Percentiles rank a stretch among this genome's conserved stretches.
Conservation (phyloP, 768 basidiomycete genomes). For the Psilocybe cubensis region DNA sequence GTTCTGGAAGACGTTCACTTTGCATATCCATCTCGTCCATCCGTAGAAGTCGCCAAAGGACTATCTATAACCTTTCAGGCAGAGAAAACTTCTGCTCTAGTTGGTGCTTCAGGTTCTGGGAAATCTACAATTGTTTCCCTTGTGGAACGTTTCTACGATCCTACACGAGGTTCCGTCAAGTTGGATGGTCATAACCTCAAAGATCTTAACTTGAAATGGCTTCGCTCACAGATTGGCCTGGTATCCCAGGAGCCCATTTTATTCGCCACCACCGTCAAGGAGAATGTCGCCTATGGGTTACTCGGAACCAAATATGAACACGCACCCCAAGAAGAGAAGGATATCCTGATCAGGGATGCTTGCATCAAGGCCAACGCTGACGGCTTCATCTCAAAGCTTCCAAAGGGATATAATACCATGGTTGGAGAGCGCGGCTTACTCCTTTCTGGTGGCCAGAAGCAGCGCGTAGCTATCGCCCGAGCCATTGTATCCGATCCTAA, state of each 20-base stretch:
- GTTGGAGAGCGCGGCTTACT: conserved; percentile 88
- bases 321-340: conserved; percentile 70
- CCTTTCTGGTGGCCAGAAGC: conserved; percentile 82
- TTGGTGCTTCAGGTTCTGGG: conserved; percentile 78
- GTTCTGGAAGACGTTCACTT: conserved; percentile 72
- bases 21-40: conserved; percentile 80
- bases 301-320: conserved; percentile 71
- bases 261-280: conserved; percentile 79
- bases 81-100: conserved; percentile 76
- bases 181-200: conserved; percentile 75
- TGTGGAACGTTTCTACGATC: conserved; percentile 89
- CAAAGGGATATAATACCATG: conserved; percentile 81
- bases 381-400: conserved; percentile 73
- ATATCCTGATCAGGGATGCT: conserved; percentile 75
- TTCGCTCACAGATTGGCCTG: conserved; percentile 83
- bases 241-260: conserved; percentile 87
- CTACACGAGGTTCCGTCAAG: conserved; percentile 64
- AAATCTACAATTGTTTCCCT: conserved; percentile 77
- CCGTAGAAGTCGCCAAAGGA: conserved; percentile 71
- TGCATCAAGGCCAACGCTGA: conserved; percentile 88
- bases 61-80: conserved; percentile 31
- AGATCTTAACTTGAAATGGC: conserved; percentile 79
- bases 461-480: conserved; percentile 86
- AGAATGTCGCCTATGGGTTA: conserved; percentile 83
- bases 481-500: conserved; percentile 86